Evolutionary conservation across 2,329 filamentous ascomycete species (phyloP), one percentile per base, ranked within the genome.

Genomic region (Curvularia sp.): DNA sequence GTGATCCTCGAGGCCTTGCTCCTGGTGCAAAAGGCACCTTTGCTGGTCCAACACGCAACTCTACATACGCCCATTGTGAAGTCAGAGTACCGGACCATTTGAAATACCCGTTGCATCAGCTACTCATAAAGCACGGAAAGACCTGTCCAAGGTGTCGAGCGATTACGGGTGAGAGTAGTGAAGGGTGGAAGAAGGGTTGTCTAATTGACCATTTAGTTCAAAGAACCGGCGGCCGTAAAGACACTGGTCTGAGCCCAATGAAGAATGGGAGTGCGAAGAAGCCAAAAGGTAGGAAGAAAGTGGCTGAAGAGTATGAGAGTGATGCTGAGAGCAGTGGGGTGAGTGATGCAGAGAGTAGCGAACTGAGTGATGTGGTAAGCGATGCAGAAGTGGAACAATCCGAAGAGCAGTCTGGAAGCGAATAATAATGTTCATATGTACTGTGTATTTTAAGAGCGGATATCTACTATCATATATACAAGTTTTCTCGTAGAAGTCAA

Each of bases 121-220:
- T 89, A 15, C 78, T 89, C 47, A 87, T 89, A 63, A 81, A 79
- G 47, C 87, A 89, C 72, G 87, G 87, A 2, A 89, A 87, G 70
- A 79, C 75, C 9, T 89, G 87, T 75, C 83, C 84, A 0, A 75
- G 86, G 43, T 89, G 87, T 69, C 78, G 84, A 44, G 87, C 86
- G 0, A 82, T 82, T 1, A 91, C 88, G 0, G 84, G 84, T 0
- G 80, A 85, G 62, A 83, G 83, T 1, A 88, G 84, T 49, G 82
- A 83, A 26, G 84, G 83, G 0, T 92, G 89, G 88, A 81, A 86
- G 3, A 78, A 86, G 15, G 84, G 84, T 0, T 90, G 87, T 76
- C 82, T 84, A 8, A 88, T 89, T 69, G 87, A 89, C 51, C 84
- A 88, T 69, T 72, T 89, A 35, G 84, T 88, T 4, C 83, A 77